Percentiles rank a stretch among this genome's conserved stretches.
Evolutionary conservation across 2,329 filamentous ascomycete species (phyloP).

Genomic region (Phoma herbarum): DNA sequence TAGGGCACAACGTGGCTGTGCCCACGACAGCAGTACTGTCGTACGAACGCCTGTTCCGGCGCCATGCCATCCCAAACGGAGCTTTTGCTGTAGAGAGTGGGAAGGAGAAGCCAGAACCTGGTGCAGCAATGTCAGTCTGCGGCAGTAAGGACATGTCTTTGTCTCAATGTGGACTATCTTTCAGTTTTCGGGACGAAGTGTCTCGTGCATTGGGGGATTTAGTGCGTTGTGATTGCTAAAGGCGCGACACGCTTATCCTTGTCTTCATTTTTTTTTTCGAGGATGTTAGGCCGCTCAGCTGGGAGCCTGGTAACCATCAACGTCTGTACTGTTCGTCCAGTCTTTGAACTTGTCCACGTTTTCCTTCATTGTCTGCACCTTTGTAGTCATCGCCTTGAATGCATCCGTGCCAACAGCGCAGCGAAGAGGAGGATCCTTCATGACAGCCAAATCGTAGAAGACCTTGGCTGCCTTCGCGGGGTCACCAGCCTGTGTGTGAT

Average conservation of each 20-base stretch:
- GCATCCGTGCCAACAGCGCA: conserved; percentile 64
- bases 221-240: background rate
- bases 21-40: conserved; percentile 21
- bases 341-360: conserved; percentile 62
- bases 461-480: conserved; percentile 59
- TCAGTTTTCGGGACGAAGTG: background rate
- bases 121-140: background rate
- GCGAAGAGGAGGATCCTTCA: conserved; percentile 62
- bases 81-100: background rate
- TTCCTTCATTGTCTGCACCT: conserved; percentile 60
- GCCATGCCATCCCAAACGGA: background rate
- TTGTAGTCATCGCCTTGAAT: conserved; percentile 58
- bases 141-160: background rate
- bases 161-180: background rate
- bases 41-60: conserved; percentile 9
- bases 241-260: no score
- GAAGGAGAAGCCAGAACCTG: background rate
- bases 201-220: background rate
- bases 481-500: conserved; percentile 60
- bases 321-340: conserved; percentile 60
- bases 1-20: conserved; percentile 30
- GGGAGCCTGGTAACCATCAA: conserved; percentile 51
- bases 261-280: background rate
- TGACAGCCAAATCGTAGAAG: conserved; percentile 64
- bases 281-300: conserved; percentile 18